These are phyloP conservation scores for Mycosphaerella sp. DNA, from an alignment of 2,329 filamentous ascomycete species.

Conservation along the genomic window DNA sequence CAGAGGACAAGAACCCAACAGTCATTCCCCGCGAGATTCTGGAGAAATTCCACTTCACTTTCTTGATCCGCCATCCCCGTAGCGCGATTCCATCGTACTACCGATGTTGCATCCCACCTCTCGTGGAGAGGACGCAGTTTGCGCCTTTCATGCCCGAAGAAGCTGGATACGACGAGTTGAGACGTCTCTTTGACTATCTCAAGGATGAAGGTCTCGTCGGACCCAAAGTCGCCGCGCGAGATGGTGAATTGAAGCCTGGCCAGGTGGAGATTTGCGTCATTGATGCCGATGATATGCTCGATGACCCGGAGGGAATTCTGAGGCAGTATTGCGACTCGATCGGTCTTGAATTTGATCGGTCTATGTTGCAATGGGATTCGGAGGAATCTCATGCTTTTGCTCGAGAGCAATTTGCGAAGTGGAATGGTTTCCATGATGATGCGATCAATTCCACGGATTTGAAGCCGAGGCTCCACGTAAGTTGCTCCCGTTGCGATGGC, in stretches of 20 bases:
- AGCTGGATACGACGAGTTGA: conserved; percentile 84
- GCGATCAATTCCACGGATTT: conserved; percentile 76
- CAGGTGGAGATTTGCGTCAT: conserved; percentile 70
- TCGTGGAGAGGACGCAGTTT: conserved; percentile 77
- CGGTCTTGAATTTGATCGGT: conserved; percentile 65
- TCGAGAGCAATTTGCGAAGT: conserved; percentile 80
- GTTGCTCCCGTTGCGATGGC: conserved; percentile 21
- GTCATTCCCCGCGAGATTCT: conserved; percentile 70
- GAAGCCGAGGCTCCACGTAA: conserved; percentile 59
- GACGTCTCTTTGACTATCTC: conserved; percentile 80
- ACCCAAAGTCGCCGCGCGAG: conserved; percentile 49
- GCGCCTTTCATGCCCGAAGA: conserved; percentile 79
- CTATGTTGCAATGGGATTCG: conserved; percentile 81
- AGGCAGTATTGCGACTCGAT: conserved; percentile 74
- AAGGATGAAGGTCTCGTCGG: conserved; percentile 63
- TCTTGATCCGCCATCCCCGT: conserved; percentile 93
- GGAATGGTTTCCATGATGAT: conserved; percentile 95
- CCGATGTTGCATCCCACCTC: conserved; percentile 85
- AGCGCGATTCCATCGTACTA: conserved; percentile 88
- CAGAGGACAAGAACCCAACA: conserved; percentile 72
- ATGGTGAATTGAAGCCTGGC: conserved; percentile 29
- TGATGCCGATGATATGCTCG: conserved; percentile 89
- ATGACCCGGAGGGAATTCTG: conserved; percentile 71
- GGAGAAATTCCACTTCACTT: conserved; percentile 83
- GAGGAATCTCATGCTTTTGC: conserved; percentile 65